Evolutionary conservation across 257 asterid genomes (phyloP), one percentile per base, ranked within the genome.

Genomic region (Solanum sitiens): DNA sequence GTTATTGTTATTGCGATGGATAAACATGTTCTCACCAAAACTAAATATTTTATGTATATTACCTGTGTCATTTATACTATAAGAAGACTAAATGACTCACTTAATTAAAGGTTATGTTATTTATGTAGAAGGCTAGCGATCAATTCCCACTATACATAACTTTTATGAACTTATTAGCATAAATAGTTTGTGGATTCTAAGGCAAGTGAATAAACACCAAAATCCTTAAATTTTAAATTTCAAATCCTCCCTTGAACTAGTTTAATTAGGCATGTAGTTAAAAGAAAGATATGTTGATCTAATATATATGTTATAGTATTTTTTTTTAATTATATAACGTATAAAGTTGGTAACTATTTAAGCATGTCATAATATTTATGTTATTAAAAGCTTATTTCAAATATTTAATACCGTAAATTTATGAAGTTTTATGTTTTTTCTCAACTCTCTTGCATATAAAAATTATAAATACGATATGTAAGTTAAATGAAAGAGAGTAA

Each of bases 11-110:
- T 56, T 56, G 3, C 5, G 0, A 8, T 8, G 4, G 0, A 20
- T 20, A 59, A 21, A n/a, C 1, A 23, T 63, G 4, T 11, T 63
- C 2, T n/a, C 12, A 0, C 0, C 0, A 5, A 63, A 63, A 11
- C 1, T 63, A n/a, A 5, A 23, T 63, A 63, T n/a, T 63, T n/a
- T n/a, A 11, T 63, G 2, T 63, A n/a, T 63, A 63, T n/a, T 63
- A 11, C n/a, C 4, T n/a, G 15, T 63, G 14, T 2, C 16, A 63
- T 63, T n/a, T 16, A 63, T 63, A 11, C 15, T 63, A n/a, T 15
- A 63, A 63, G 3, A n/a, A 63, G 16, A n/a, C 7, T 11, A 4
- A 63, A 63, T 2, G 32, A 11, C 13, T 4, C 27, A n/a, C 7
- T 63, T 23, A 56, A 18, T 56, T 53, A 6, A 53, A 53, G 3